phyloP scores from a whole-genome alignment of 768 basidiomycete species.

The Kwoniella sp. region DNA sequence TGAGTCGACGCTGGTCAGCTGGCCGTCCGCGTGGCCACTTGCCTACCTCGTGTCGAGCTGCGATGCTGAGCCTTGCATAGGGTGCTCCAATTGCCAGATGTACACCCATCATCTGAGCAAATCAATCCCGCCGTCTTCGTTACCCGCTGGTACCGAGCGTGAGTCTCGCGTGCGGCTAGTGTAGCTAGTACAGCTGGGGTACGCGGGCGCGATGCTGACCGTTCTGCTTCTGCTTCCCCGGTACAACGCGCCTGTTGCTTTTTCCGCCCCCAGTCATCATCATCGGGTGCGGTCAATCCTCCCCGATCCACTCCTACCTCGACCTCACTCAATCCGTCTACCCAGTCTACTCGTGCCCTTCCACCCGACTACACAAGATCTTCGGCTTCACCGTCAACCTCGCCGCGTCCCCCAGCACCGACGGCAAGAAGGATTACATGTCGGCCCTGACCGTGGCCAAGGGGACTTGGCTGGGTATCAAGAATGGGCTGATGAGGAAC shows the following conservation, averaged over 20 bases:
- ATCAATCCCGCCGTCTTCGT: slow-evolving; percentile 19
- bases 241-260: neutral
- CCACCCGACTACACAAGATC: slow-evolving; percentile 21
- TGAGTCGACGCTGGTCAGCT: slow-evolving; percentile 4
- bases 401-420: neutral
- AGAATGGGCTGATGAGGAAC: slow-evolving; percentile 67
- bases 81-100: slow-evolving; percentile 32
- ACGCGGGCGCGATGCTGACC: too few relatives aligned
- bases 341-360: slow-evolving; percentile 32
- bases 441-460: slow-evolving; percentile 33
- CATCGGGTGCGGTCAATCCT: slow-evolving; percentile 29
- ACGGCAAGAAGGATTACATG: slow-evolving; percentile 20
- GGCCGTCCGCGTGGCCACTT: neutral
- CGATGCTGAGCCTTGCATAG: slow-evolving; percentile 3
- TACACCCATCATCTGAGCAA: slow-evolving; percentile 15
- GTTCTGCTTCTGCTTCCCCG: neutral
- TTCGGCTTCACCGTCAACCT: slow-evolving; percentile 23
- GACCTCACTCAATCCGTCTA: slow-evolving; percentile 19
- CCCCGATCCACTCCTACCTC: slow-evolving; percentile 28
- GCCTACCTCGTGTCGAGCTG: neutral
- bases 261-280: slow-evolving; percentile 19
- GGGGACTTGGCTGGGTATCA: slow-evolving; percentile 89
- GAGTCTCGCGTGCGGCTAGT: too few relatives aligned
- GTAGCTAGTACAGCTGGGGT: too few relatives aligned
- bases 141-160: slow-evolving; percentile 22